Evolutionary conservation across 352 stramenopile species (phyloP).

Genomic region (Pythium pyrilobum): DNA sequence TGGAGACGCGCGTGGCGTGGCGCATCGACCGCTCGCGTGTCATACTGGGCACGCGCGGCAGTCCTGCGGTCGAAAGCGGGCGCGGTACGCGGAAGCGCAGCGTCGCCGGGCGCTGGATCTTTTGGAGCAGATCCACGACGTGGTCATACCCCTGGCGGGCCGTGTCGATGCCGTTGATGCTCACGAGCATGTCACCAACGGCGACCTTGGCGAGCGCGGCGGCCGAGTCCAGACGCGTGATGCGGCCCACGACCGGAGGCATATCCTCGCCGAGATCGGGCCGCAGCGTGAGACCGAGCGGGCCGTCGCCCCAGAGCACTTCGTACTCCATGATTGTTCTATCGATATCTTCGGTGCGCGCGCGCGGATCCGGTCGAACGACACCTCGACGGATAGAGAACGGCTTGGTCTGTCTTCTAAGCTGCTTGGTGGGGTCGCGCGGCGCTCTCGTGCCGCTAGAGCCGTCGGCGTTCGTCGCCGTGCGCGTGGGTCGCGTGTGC

Average conservation of each 20-base stretch:
- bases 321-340: slow-evolving; percentile 75
- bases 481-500: background rate
- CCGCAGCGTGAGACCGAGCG: slow-evolving; percentile 74
- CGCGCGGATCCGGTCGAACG: background rate
- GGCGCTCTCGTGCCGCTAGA: slow-evolving; percentile 8
- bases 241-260: slow-evolving; percentile 81
- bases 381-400: slow-evolving; percentile 3
- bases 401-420: background rate
- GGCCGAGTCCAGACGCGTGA: slow-evolving; percentile 81
- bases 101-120: slow-evolving; percentile 70
- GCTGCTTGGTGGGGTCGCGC: background rate
- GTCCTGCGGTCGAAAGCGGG: slow-evolving; percentile 17
- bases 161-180: slow-evolving; percentile 84
- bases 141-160: slow-evolving; percentile 82
- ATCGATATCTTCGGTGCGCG: background rate
- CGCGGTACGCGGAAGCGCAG: slow-evolving; percentile 80
- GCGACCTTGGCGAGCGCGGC: slow-evolving; percentile 74
- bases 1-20: slow-evolving; percentile 21
- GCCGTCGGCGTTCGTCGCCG: background rate
- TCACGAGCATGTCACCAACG: slow-evolving; percentile 86
- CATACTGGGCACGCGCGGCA: slow-evolving; percentile 10
- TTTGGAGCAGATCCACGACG: slow-evolving; percentile 79
- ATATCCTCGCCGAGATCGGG: slow-evolving; percentile 84
- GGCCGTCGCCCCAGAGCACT: slow-evolving; percentile 79
- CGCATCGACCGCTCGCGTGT: slow-evolving; percentile 10